Evolutionary conservation across 345 rosid genomes (phyloP), one percentile per base, ranked within the genome.

Genomic region (Euphorbia pulcherrima): DNA sequence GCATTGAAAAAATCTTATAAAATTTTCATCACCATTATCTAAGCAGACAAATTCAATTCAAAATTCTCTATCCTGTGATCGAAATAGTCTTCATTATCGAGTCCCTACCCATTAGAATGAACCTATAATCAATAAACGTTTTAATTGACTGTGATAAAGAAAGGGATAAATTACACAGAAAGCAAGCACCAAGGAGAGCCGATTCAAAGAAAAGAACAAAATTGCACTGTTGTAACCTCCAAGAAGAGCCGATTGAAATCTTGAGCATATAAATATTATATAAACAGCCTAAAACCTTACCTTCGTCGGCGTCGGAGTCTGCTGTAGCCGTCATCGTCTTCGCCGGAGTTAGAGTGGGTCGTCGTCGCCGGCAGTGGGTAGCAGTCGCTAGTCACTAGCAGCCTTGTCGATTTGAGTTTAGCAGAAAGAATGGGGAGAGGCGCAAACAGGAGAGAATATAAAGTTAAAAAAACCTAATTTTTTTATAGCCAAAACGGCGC

Each of bases 221-320:
- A 2, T 60, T 40, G 7, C 11, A 18, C n/a, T n/a, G n/a, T n/a
- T n/a, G n/a, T n/a, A 0, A 35, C 28, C 9, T 24, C 50, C 1
- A 58, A 2, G 51, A 68, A 21, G 50, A n/a, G 50, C 9, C 12
- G 60, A 63, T n/a, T n/a, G n/a, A n/a, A n/a, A n/a, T n/a, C n/a
- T n/a, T n/a, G n/a, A n/a, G n/a, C n/a, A n/a, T n/a, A n/a, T n/a
- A n/a, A n/a, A n/a, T n/a, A n/a, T n/a, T n/a, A n/a, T n/a, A n/a
- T n/a, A n/a, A n/a, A n/a, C n/a, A n/a, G n/a, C n/a, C n/a, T n/a
- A n/a, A n/a, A n/a, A n/a, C n/a, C n/a, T n/a, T n/a, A n/a, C n/a
- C n/a, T n/a, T n/a, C n/a, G n/a, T n/a, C n/a, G n/a, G n/a, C n/a
- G n/a, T n/a, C n/a, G n/a, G n/a, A n/a, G n/a, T n/a, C n/a, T n/a